phyloP scores from a whole-genome alignment of 345 rosid genomes.

The Eucalyptus leucophloia region DNA sequence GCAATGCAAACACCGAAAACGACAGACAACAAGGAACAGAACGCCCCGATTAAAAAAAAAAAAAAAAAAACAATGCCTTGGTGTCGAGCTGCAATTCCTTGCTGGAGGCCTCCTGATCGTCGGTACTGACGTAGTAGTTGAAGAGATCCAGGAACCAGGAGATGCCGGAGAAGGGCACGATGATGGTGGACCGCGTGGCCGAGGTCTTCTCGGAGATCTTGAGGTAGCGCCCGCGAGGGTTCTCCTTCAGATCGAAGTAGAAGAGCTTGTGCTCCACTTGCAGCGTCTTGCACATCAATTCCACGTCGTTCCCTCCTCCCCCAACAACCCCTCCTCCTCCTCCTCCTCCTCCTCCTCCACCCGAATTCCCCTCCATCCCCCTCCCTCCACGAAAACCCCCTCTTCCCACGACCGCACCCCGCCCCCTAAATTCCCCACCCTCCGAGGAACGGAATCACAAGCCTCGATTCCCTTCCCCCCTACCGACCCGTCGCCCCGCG shows the following conservation, averaged over 20 bases:
- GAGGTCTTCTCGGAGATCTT: conserved; percentile 98
- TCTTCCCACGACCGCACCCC: neutral
- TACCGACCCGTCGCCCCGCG: neutral
- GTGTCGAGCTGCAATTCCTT: conserved; percentile 97
- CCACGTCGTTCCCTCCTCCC: conserved; percentile 64
- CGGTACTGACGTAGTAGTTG: conserved; percentile 87
- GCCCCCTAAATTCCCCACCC: neutral
- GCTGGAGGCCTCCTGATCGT: conserved; percentile 82
- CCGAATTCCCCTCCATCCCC: conserved; percentile 10
- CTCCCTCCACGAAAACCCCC: neutral
- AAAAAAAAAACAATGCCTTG: conserved; percentile 36
- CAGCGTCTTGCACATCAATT: conserved; percentile 87
- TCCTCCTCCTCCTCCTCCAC: neutral
- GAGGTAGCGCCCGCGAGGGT: conserved; percentile 89
- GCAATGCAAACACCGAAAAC: neutral
- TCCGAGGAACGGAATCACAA: neutral
- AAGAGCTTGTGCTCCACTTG: conserved; percentile 98
- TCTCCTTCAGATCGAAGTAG: conserved; percentile 93
- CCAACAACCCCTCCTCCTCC: conserved; percentile 14
- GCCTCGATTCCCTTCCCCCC: neutral
- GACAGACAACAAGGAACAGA: neutral
- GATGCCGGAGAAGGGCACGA: conserved; percentile 91
- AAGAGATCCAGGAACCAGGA: conserved; percentile 99
- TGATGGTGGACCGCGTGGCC: conserved; percentile 98
- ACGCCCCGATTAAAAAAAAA: neutral